These are phyloP conservation scores for Perilla frutescens DNA, from an alignment of 257 asterid species.

Conservation along the genomic window DNA sequence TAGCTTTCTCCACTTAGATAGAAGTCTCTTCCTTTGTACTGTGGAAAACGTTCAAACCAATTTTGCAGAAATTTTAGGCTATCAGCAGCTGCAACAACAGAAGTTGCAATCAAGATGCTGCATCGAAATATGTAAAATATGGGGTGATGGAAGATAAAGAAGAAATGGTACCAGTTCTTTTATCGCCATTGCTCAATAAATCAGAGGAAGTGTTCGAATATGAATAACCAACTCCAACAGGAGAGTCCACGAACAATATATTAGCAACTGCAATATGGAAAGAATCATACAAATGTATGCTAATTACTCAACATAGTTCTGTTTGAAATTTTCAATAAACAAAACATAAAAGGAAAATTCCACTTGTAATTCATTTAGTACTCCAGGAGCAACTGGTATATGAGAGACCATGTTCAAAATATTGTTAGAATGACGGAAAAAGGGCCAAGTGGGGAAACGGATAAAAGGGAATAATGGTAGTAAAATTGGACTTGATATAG, in stretches of 20 bases:
- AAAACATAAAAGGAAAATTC: conserved; percentile 4
- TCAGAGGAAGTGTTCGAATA: conserved; percentile 90
- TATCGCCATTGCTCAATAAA: conserved; percentile 72
- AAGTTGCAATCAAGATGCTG: conserved; percentile 33
- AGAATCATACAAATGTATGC: background rate
- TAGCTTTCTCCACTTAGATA: conserved; percentile 92
- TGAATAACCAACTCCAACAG: conserved; percentile 96
- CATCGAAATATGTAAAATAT: conserved; percentile 18
- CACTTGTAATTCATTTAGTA: conserved; percentile 3
- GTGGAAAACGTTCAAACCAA: conserved; percentile 94
- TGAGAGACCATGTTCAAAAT: background rate
- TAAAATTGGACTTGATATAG: background rate
- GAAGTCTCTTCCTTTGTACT: conserved; percentile 84
- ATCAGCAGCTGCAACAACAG: conserved; percentile 73
- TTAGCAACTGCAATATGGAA: conserved; percentile 74
- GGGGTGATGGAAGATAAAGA: conserved; percentile 2
- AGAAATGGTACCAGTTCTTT: conserved; percentile 73
- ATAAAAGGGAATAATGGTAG: background rate
- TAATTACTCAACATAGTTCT: conserved; percentile 7
- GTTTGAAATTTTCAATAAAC: background rate
- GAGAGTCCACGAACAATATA: conserved; percentile 86
- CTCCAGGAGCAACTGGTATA: background rate
- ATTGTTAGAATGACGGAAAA: background rate
- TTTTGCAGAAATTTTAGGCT: conserved; percentile 65
- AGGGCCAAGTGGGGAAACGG: background rate